A percentile compares a stretch with the other conserved stretches of the same genome.
phyloP scores from a whole-genome alignment of 345 rosid species.

The Dovyalis caffra region DNA sequence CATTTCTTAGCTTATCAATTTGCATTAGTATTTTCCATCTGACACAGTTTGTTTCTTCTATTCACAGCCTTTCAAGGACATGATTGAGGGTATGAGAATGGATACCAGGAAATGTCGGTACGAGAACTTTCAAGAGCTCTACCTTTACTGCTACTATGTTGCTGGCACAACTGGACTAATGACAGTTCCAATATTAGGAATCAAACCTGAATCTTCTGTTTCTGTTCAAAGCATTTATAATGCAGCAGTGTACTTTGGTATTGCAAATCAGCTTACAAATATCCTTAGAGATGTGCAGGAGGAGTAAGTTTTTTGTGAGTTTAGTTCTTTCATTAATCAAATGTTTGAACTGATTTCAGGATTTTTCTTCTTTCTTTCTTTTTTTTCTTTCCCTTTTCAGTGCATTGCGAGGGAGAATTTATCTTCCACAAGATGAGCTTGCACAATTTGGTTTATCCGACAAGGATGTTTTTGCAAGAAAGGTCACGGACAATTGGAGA shows the following conservation, averaged over 20 bases:
- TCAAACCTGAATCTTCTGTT: constrained; percentile 37
- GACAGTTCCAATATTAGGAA: constrained; percentile 68
- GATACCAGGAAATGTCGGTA: constrained; percentile 47
- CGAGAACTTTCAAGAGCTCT: constrained; percentile 51
- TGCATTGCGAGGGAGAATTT: constrained; percentile 55
- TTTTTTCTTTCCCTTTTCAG: constrained; percentile 28
- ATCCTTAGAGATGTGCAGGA: constrained; percentile 65
- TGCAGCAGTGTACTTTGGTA: constrained; percentile 50
- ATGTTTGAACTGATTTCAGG: background rate
- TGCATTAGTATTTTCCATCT: no score
- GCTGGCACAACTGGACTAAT: constrained; percentile 59
- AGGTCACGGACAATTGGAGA: constrained; percentile 56
- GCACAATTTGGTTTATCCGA: constrained; percentile 49
- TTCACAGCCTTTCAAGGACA: constrained; percentile 56
- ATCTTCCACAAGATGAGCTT: constrained; percentile 63
- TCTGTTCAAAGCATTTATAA: constrained; percentile 40
- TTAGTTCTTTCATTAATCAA: no score
- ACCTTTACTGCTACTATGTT: constrained; percentile 51
- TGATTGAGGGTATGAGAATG: no score
- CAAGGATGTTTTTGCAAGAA: constrained; percentile 43
- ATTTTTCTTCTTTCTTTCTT: no score
- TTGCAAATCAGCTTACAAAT: constrained; percentile 62
- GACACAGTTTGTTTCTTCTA: no score
- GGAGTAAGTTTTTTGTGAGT: constrained; percentile 41
- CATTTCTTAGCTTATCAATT: no score